These are phyloP conservation scores for Myxozyma nipponensis DNA, from an alignment of 805 yeast genomes.

Conservation along the genomic window DNA sequence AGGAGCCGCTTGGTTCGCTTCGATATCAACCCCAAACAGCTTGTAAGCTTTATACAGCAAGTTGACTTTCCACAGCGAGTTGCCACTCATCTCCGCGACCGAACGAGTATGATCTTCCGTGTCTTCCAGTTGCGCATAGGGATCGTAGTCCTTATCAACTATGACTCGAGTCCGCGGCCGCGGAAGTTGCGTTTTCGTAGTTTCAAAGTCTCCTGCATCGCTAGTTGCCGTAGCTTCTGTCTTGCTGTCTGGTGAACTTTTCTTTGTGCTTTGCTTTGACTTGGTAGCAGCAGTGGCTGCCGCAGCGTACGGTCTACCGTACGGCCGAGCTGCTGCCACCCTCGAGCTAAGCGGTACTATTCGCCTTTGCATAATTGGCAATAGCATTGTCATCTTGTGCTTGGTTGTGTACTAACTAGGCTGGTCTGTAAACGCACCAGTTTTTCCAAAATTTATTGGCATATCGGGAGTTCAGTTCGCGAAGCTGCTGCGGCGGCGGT, in stretches of 20 bases:
- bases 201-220: neutral
- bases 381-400: too few relatives aligned
- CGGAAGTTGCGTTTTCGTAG: conserved; percentile 15
- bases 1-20: conserved; percentile 86
- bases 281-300: neutral
- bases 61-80: conserved; percentile 16
- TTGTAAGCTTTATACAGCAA: conserved; percentile 28
- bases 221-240: neutral
- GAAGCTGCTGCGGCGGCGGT: too few relatives aligned
- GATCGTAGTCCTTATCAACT: conserved; percentile 13
- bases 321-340: too few relatives aligned
- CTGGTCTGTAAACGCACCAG: too few relatives aligned
- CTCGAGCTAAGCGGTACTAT: too few relatives aligned
- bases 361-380: too few relatives aligned
- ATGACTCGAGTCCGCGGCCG: conserved; percentile 4
- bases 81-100: conserved; percentile 18
- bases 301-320: neutral
- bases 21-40: conserved; percentile 78
- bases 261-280: too few relatives aligned
- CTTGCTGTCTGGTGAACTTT: neutral
- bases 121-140: conserved; percentile 8
- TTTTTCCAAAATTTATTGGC: too few relatives aligned
- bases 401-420: too few relatives aligned
- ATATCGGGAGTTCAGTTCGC: too few relatives aligned
- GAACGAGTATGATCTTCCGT: conserved; percentile 2